phyloP scores from a whole-genome alignment of 805 yeast genomes.

The Yamadazyma philogaea region DNA sequence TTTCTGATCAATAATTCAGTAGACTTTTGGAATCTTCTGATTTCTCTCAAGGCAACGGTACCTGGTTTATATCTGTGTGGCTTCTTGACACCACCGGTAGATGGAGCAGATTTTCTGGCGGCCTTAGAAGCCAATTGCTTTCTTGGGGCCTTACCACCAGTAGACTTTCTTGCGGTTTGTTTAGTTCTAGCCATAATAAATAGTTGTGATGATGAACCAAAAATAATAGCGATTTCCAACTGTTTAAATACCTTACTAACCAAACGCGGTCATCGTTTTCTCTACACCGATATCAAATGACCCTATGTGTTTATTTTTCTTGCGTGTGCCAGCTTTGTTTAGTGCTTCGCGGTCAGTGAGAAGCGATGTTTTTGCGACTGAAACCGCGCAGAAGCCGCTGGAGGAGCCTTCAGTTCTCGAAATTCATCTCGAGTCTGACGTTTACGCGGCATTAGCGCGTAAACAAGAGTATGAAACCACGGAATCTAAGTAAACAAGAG shows the following conservation, averaged over 20 bases:
- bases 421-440: too few relatives aligned
- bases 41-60: slow-evolving; percentile 49
- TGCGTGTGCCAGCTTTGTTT: neutral
- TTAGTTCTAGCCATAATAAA: slow-evolving; percentile 44
- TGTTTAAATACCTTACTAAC: slow-evolving; percentile 6
- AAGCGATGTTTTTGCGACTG: slow-evolving; percentile 1
- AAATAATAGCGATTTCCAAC: neutral
- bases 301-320: neutral
- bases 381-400: neutral
- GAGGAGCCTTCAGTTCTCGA: neutral
- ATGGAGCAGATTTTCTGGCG: slow-evolving; percentile 48
- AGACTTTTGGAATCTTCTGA: slow-evolving; percentile 47
- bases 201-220: slow-evolving; percentile 1
- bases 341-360: slow-evolving; percentile 3
- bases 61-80: slow-evolving; percentile 51
- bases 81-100: slow-evolving; percentile 47
- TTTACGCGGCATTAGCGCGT: neutral
- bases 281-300: neutral
- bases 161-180: slow-evolving; percentile 48
- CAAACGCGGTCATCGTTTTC: neutral
- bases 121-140: slow-evolving; percentile 49
- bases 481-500: neutral
- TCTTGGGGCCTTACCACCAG: slow-evolving; percentile 51
- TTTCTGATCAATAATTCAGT: slow-evolving; percentile 47
- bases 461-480: neutral